Conservation (phyloP, 1,139 yeast species). For the Yamadazyma aaseri region DNA sequence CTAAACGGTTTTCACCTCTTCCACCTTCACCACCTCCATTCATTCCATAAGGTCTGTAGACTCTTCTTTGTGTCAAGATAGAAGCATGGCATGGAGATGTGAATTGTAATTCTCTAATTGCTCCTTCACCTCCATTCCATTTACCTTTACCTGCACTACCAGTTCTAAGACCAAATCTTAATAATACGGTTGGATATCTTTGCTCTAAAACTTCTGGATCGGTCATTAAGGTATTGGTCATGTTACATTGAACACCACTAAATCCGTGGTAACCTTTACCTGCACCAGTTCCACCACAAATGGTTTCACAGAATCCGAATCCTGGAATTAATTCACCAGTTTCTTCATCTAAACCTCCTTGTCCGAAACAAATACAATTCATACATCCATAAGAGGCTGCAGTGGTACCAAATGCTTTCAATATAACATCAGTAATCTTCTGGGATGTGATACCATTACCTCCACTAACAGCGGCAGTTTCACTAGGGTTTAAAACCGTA, state of each 20-base stretch:
- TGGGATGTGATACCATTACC: constrained; percentile 51
- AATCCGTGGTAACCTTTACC: constrained; percentile 36
- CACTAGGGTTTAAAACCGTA: constrained; percentile 39
- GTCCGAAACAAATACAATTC: constrained; percentile 46
- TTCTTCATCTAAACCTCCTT: constrained; percentile 33
- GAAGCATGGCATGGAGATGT: constrained; percentile 20
- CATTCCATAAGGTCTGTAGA: constrained; percentile 21
- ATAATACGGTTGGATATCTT: constrained; percentile 34
- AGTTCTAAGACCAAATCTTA: constrained; percentile 28
- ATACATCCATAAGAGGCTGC: constrained; percentile 44
- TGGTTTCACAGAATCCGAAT: constrained; percentile 48
- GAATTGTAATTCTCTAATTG: constrained; percentile 22
- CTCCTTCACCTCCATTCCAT: constrained; percentile 35
- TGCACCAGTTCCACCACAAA: constrained; percentile 48
- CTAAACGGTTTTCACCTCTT: constrained; percentile 61
- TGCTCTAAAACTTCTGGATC: constrained; percentile 41
- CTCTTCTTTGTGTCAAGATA: constrained; percentile 22
- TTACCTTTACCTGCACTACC: constrained; percentile 38
- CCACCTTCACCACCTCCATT: constrained; percentile 44
- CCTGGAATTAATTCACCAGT: constrained; percentile 37
- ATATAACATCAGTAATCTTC: constrained; percentile 56
- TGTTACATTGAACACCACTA: constrained; percentile 45
- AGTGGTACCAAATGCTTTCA: constrained; percentile 65
- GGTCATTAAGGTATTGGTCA: constrained; percentile 44
- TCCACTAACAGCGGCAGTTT: constrained; percentile 46